Evolutionary conservation across 129 eudicot species (phyloP), one percentile per base, ranked within the genome.

Genomic region (Saussurea involucrata): DNA sequence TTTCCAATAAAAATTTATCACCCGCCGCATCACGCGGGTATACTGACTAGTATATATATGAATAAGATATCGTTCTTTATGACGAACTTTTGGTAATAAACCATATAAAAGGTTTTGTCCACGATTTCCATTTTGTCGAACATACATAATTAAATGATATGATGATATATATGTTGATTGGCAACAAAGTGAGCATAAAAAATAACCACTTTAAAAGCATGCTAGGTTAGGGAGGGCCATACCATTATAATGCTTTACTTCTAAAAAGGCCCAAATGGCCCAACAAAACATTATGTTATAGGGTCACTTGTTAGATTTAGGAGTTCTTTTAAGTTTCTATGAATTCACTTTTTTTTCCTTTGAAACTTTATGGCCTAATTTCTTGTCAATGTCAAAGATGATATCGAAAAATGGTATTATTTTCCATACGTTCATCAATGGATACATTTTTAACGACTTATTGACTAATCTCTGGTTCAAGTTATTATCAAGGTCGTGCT

Each of bases 151-250:
- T 77, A 36, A 68, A 68, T 25, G 34, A 46, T 21, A 60, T 60
- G 68, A 64, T 61, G 8, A 60, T 24, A 34, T 60, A 57, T 15
- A 61, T 24, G 6, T 36, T 27, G 44, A 37, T 46, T 37, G 70
- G 57, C 69, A 68, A 57, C 73, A 77, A 77, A 69, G 69, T 69
- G 37, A 42, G 44, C 33, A 58, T 60, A 60, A 12, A 78, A 36
- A 13, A 57, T 27, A 76, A 69, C 63, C 69, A 60, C 71, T 78
- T 78, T 37, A 24, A 78, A 69, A 78, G 82, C 76, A 78, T 78
- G 82, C 40, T 78, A 36, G 82, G 76, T 78, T 60, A 70, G 22
- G 70, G 71, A 69, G 82, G 82, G 82, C 82, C 82, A 58, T 34
- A 31, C 17, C 53, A 69, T 60, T 70, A 60, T 57, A 24, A 36